Base-by-base conservation (phyloP, 2,329 filamentous ascomycete species). In the Colletotrichum caudatum region DNA sequence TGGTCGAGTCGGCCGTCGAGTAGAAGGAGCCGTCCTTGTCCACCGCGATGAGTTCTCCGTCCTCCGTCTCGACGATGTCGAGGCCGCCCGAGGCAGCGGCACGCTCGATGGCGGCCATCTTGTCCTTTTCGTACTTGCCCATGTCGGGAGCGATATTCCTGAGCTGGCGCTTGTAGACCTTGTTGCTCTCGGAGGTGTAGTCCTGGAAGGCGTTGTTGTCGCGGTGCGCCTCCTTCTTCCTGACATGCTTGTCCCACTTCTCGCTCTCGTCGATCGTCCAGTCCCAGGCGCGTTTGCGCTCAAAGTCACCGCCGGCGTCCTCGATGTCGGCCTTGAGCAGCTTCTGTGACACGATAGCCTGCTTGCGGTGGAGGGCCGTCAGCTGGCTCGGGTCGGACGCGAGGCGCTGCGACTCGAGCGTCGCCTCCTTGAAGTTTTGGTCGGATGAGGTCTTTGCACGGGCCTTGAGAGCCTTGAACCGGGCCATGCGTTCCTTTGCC, bases 231-330 rank as follows among this genome's bases (percentile, higher is more conserved):
- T 90, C 89, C 84, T 94, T 97, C 87, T 97, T 97, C 78, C 92
- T 93, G 80, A 97, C 84, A 41, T 95, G 91, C 83, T 92, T 92
- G 81, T 99, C 96, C 96, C 96, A 99, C 75, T 89, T 90, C 83
- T 98, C 96, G 76, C 91, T 93, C 83, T 99, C 96, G 74, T 99
- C 96, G 8, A 95, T 86, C 0, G 96, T 99, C 93, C 96, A 99
- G 84, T 98, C 96, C 96, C 96, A 99, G 1, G 96, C 96, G 51
- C 96, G 91, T 83, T 98, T 98, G 75, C 96, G 93, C 86, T 99
- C 96, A 78, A 98, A 99, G 81, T 98, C 96, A 66, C 93, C 94
- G 44, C 94, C 94, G 0, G 88, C 86, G 23, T 93, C 94, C 80
- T 95, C 93, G 1, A 94, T 91, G 77, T 98, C 94, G 5, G 94